Percentiles rank a stretch among this genome's conserved stretches.
phyloP scores from a whole-genome alignment of 1,139 yeast genomes.

The Hemisphaericaspora subhashii region DNA sequence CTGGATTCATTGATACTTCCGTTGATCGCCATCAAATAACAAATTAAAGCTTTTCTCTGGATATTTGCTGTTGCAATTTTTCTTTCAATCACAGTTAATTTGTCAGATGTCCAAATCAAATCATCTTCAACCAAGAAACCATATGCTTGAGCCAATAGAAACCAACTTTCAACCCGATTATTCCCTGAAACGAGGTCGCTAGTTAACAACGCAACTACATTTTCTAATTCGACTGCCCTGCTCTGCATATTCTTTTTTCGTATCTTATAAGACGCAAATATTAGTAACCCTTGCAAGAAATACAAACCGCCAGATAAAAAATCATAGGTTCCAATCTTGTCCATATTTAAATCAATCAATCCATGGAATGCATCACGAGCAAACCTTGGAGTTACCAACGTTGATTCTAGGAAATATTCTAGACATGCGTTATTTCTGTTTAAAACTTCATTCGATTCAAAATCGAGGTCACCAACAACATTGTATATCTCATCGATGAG shows the following conservation, averaged over 20 bases:
- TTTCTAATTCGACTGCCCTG: conserved; percentile 76
- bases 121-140: conserved; percentile 85
- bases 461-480: conserved; percentile 68
- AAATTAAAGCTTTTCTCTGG: conserved; percentile 70
- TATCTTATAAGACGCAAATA: conserved; percentile 62
- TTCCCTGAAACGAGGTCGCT: conserved; percentile 69
- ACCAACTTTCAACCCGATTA: conserved; percentile 82
- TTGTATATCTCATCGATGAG: conserved; percentile 73
- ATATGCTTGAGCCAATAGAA: conserved; percentile 76
- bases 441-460: conserved; percentile 33
- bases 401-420: conserved; percentile 51
- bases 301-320: conserved; percentile 57
- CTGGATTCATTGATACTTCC: conserved; percentile 27
- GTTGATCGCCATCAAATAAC: conserved; percentile 78
- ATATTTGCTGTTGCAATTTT: conserved; percentile 60
- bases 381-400: conserved; percentile 47
- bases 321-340: conserved; percentile 11
- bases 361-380: conserved; percentile 64
- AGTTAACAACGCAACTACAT: conserved; percentile 63
- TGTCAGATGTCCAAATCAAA: conserved; percentile 87
- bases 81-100: conserved; percentile 63
- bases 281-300: conserved; percentile 68
- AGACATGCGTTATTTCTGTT: conserved; percentile 45
- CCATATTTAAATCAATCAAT: conserved; percentile 28
- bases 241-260: conserved; percentile 78